Evolutionary conservation across 495 filamentous ascomycete genomes (phyloP), one percentile per base, ranked within the genome.

Genomic region (Clohesyomyces aquaticus): DNA sequence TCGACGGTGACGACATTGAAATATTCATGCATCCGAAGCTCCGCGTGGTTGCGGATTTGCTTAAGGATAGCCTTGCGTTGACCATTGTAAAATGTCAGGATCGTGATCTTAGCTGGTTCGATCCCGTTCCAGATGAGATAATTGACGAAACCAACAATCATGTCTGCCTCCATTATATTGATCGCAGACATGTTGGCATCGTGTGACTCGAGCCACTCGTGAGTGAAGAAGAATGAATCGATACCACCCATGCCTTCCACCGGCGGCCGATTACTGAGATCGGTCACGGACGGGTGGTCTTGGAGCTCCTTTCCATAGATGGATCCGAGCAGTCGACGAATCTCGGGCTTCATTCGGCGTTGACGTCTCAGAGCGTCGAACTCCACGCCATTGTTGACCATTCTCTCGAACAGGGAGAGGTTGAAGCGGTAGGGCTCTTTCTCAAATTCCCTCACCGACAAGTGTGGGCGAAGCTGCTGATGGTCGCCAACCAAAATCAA

Each of bases 71-170:
- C 72, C 67, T 89, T 89, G 41, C 86, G 81, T 67, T 98, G 93
- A 14, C 91, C 93, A 47, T 90, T 90, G 77, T 98, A 97, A 71
- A 95, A 78, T 0, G 92, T 97, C 43, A 98, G 74, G 21, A 98
- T 77, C 0, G 93, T 96, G 63, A 98, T 94, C 8, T 88, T 76
- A 0, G 71, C 65, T 0, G 80, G 61, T 0, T 74, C 50, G 1
- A 86, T 76, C 0, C 87, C 88, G 62, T 92, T 96, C 27, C 81
- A 69, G 0, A 87, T 68, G 0, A 98, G 83, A 67, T 96, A 89
- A 22, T 83, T 74, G 55, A 85, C 87, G 65, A 97, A 88, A 2
- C 77, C 76, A 0, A 84, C 82, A 51, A 96, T 76, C 90, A 97
- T 93, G 0, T 86, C 75, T 0, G 91, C 90, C 67, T 97, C 93